phyloP scores from a whole-genome alignment of 805 yeast species.

The Phaffomyces opuntiae region DNA sequence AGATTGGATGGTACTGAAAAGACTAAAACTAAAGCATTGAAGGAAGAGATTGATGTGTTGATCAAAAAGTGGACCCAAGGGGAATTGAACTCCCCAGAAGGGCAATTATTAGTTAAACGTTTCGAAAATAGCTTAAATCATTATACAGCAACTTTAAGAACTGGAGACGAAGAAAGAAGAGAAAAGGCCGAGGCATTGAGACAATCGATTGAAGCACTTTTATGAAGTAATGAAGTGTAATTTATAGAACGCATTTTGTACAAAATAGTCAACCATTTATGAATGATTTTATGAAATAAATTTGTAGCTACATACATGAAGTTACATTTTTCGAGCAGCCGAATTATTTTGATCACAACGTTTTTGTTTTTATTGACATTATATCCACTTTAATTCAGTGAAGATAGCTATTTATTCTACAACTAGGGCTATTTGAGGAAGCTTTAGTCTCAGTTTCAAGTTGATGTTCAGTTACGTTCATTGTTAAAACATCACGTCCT shows the following conservation, averaged over 20 bases:
- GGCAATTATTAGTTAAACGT: constrained; percentile 7
- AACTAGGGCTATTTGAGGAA: too few species aligned
- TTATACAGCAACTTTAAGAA: constrained; percentile 8
- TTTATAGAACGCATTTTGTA: neutral
- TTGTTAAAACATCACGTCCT: too few species aligned
- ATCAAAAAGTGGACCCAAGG: constrained; percentile 18
- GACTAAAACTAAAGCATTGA: constrained; percentile 2
- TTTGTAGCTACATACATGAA: too few species aligned
- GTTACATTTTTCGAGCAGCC: too few species aligned
- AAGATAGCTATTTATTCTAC: too few species aligned
- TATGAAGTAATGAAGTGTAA: neutral
- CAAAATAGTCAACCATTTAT: neutral
- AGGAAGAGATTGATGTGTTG: constrained; percentile 18
- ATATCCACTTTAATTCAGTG: too few species aligned
- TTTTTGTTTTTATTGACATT: neutral
- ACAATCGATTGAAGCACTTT: constrained; percentile 13
- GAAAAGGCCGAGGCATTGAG: constrained; percentile 11
- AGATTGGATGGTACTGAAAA: constrained; percentile 4
- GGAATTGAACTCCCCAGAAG: constrained; percentile 12
- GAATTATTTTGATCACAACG: neutral
- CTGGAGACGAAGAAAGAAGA: constrained; percentile 3
- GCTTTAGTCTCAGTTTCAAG: too few species aligned
- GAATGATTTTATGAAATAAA: too few species aligned
- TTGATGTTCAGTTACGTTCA: too few species aligned
- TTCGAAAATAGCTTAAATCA: constrained; percentile 15